These are phyloP conservation scores for Tieghemostelium lacteum DNA, from an alignment of 78 protist genomes.

Conservation along the genomic window DNA sequence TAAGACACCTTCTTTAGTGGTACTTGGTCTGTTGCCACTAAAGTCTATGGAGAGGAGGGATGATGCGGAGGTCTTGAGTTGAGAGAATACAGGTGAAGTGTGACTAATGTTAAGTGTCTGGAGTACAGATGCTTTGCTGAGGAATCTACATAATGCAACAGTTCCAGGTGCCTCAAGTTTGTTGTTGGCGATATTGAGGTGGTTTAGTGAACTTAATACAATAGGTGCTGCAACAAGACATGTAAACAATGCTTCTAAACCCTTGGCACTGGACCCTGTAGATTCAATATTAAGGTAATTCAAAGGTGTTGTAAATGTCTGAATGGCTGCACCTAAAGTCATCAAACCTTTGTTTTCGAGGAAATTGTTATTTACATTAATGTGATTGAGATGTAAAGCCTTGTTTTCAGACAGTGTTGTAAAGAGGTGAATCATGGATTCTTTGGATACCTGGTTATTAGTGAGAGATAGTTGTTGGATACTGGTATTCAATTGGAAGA, in stretches of 20 bases:
- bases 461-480: constrained; percentile 8
- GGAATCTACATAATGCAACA: constrained; percentile 29
- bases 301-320: constrained; percentile 22
- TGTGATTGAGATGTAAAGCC: constrained; percentile 1
- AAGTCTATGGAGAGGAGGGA: constrained; percentile 17
- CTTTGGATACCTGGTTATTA: constrained; percentile 42
- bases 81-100: constrained; percentile 22
- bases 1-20: constrained; percentile 19
- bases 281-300: constrained; percentile 34
- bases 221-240: neutral
- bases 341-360: constrained; percentile 58
- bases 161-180: constrained; percentile 42
- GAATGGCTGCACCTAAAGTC: constrained; percentile 43
- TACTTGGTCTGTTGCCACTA: constrained; percentile 37
- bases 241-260: constrained; percentile 40
- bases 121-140: constrained; percentile 22
- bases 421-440: constrained; percentile 23
- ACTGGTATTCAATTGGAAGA: constrained; percentile 23
- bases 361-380: constrained; percentile 34
- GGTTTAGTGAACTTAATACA: neutral
- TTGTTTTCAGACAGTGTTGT: constrained; percentile 38
- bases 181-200: constrained; percentile 25
- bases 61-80: constrained; percentile 1
- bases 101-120: constrained; percentile 26
- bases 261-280: constrained; percentile 24